Percentiles rank a stretch among this genome's conserved stretches.
Conservation (phyloP, 2,329 filamentous ascomycete species). For the Trichoderma sp. region DNA sequence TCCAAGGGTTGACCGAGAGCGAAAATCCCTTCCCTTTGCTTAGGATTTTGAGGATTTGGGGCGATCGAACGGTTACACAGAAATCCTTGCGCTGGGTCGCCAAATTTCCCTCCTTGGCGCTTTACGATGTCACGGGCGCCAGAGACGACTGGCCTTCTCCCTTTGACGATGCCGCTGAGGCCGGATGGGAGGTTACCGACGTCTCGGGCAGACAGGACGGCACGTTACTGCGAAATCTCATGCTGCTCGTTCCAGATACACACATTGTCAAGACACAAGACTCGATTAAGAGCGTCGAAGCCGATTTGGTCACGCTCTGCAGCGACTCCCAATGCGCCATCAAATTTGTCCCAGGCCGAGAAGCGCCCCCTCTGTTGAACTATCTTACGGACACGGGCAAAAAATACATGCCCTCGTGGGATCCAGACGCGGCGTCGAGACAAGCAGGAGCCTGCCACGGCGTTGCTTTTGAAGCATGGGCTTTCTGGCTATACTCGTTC, state of each 20-base stretch:
- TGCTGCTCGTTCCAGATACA: slow-evolving; percentile 38
- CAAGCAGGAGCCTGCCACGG: slow-evolving; percentile 39
- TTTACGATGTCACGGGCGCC: slow-evolving; percentile 47
- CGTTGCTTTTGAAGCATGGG: slow-evolving; percentile 43
- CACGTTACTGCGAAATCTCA: slow-evolving; percentile 40
- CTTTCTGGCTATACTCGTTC: slow-evolving; percentile 46
- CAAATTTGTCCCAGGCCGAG: slow-evolving; percentile 35
- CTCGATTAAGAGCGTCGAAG: slow-evolving; percentile 39
- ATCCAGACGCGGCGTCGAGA: slow-evolving; percentile 34
- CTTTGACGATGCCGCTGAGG: slow-evolving; percentile 29
- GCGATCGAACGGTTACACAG: slow-evolving; percentile 42
- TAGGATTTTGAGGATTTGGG: slow-evolving; percentile 50
- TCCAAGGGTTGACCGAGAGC: slow-evolving; percentile 49
- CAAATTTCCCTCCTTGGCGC: slow-evolving; percentile 46
- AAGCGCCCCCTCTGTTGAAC: slow-evolving; percentile 39
- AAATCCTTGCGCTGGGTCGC: slow-evolving; percentile 45
- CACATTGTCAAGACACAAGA: slow-evolving; percentile 31
- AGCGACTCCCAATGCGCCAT: slow-evolving; percentile 39
- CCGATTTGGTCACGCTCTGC: slow-evolving; percentile 39
- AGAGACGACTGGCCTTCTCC: slow-evolving; percentile 41
- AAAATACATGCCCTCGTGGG: slow-evolving; percentile 35
- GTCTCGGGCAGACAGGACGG: slow-evolving; percentile 34
- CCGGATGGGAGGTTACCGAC: slow-evolving; percentile 42
- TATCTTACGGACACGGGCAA: slow-evolving; percentile 40
- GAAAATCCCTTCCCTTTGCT: slow-evolving; percentile 49